Conservation (phyloP, 169 alveolate species). For the Fabrea salina region DNA sequence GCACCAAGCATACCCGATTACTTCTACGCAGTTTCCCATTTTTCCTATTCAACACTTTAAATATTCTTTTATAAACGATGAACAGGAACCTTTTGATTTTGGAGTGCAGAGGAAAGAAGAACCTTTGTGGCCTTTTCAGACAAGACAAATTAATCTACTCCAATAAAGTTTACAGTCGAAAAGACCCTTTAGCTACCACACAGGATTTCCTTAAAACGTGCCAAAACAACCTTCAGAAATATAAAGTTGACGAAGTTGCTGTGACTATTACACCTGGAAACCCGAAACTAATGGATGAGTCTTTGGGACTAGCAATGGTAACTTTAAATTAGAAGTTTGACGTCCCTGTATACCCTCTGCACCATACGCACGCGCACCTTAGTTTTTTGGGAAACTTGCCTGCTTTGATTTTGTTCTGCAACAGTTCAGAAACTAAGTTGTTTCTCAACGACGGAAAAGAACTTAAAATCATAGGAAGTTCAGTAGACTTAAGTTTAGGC, state of each 20-base stretch:
- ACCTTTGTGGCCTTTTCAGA: too few relatives aligned
- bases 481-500: neutral
- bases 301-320: neutral
- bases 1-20: too few relatives aligned
- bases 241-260: neutral
- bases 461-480: neutral
- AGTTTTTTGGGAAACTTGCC: neutral
- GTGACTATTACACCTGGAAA: neutral
- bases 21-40: too few relatives aligned
- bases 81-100: too few relatives aligned
- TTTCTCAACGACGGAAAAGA: neutral
- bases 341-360: neutral
- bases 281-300: neutral
- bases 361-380: neutral
- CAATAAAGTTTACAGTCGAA: too few relatives aligned
- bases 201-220: too few relatives aligned
- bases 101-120: too few relatives aligned
- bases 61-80: too few relatives aligned
- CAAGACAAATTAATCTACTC: too few relatives aligned
- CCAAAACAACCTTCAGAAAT: too few relatives aligned
- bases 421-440: neutral
- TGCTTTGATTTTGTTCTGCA: neutral
- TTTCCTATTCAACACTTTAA: too few relatives aligned
- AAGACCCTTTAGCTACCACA: too few relatives aligned
- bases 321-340: neutral